Evolutionary conservation across 1,284 basidiomycete genomes (phyloP), one percentile per base, ranked within the genome.

Genomic region (Fomes fomentarius): DNA sequence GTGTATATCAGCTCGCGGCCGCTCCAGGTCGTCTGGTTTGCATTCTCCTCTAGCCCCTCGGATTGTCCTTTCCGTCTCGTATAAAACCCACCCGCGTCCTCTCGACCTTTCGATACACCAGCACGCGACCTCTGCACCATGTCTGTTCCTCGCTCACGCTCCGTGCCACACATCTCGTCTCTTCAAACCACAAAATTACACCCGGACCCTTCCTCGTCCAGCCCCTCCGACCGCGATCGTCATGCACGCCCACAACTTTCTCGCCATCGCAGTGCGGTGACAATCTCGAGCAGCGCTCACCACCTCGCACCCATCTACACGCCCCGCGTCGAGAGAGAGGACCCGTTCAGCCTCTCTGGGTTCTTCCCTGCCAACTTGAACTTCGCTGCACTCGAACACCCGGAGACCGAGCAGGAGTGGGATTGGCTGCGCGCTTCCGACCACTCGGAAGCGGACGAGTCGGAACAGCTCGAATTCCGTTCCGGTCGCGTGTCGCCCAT

Each of bases 291-390:
- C 46, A 42, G 31, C 31, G n/a, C 37, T 15, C 31, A 21, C 39
- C 24, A 44, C 37, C 28, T 46, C 43, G 43, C 47, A 25, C 46
- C 54, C 15, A 43, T 53, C 26, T 59, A 62, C 60, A 47, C 60
- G 43, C 54, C 54, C 45, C 50, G 57, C 56, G 49, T 60, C 51
- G 52, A 64, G 48, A 47, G 58, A 35, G 75, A 76, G 50, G 79
- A 82, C 59, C 76, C 80, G 7, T 82, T 82, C 69, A 79, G 67
- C 63, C 69, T 83, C 50, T 66, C 67, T 19, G 75, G 74, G 12
- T 82, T 83, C 70, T 82, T 82, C 66, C 80, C 81, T 5, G 63
- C 72, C 22, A 63, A 70, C 28, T 59, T 69, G 21, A 63, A 70
- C 28, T 59, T 69, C 28, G 53, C 64, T 26, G 60, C 65, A 21